Percentiles rank a stretch among this genome's conserved stretches.
Conservation (phyloP, 169 alveolate species). For the Plasmodium inui region DNA sequence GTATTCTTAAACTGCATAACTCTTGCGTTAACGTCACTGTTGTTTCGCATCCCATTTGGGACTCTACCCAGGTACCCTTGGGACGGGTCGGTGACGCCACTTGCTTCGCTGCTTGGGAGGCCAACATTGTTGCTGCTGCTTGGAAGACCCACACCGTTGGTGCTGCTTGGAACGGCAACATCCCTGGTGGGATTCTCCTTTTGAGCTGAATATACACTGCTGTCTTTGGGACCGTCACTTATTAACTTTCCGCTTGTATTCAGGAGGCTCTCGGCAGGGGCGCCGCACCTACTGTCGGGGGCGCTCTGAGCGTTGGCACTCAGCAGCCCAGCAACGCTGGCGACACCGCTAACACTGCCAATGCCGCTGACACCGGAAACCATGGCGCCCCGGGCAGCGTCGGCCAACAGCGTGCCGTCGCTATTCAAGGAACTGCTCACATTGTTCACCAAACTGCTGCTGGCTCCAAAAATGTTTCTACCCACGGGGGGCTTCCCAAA, state of each 20-base stretch:
- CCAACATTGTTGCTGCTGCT: not conserved
- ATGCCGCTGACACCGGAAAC: too few species aligned
- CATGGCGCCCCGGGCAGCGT: too few species aligned
- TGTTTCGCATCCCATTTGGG: not conserved
- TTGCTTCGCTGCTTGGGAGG: not conserved
- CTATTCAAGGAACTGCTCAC: not conserved
- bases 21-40: not conserved
- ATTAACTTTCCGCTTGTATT: conserved; percentile 12
- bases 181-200: too few species aligned
- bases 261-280: not conserved
- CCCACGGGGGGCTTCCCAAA: not conserved
- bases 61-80: not conserved
- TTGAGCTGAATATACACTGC: too few species aligned
- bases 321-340: too few species aligned
- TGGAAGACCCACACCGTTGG: not conserved
- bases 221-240: not conserved
- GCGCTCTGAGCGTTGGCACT: not conserved
- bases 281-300: not conserved
- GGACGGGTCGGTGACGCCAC: not conserved
- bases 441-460: not conserved
- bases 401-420: not conserved
- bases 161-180: not conserved
- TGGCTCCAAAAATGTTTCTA: not conserved
- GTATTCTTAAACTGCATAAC: not conserved
- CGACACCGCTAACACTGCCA: too few species aligned